A percentile compares a stretch with the other conserved stretches of the same genome.
These are phyloP conservation scores for Aspergillus pseudoglaucus DNA, from an alignment of 2,329 filamentous ascomycete genomes.

Conservation along the genomic window DNA sequence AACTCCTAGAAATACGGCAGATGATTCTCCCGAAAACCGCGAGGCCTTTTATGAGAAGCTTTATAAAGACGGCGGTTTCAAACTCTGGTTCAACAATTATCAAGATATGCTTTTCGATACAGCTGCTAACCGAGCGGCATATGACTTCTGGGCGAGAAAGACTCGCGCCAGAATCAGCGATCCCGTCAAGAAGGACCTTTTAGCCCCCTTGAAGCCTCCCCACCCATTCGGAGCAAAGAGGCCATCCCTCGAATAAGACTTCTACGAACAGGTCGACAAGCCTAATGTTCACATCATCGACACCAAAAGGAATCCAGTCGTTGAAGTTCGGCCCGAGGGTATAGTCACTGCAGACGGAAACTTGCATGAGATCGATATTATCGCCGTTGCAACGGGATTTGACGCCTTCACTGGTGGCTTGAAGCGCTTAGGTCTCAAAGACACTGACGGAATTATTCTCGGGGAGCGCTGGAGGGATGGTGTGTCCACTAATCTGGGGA, in stretches of 20 bases:
- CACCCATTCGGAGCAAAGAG: conserved; percentile 53
- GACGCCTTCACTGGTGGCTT: conserved; percentile 35
- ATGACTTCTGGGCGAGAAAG: conserved; percentile 53
- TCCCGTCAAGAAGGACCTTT: conserved; percentile 43
- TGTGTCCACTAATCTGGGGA: conserved; percentile 36
- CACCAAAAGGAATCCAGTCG: conserved; percentile 38
- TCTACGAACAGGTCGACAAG: conserved; percentile 46
- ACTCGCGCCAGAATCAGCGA: conserved; percentile 47
- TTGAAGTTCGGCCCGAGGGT: conserved; percentile 32
- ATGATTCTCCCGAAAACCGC: conserved; percentile 43
- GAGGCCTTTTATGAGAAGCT: conserved; percentile 44
- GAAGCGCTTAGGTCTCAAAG: conserved; percentile 26
- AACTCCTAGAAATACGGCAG: conserved; percentile 47
- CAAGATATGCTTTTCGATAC: conserved; percentile 43
- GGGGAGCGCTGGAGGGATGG: conserved; percentile 31
- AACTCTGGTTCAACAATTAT: conserved; percentile 47
- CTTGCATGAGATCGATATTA: conserved; percentile 31
- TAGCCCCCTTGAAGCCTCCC: conserved; percentile 49
- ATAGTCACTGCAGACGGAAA: conserved; percentile 35
- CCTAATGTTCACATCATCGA: conserved; percentile 44
- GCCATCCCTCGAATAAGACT: conserved; percentile 43
- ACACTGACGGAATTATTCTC: conserved; percentile 22
- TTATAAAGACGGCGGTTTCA: conserved; percentile 50
- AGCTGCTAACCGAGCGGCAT: conserved; percentile 47
- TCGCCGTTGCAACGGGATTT: conserved; percentile 39